Base-by-base conservation (phyloP, 75 land plant genomes). In the Cupressus sempervirens region DNA sequence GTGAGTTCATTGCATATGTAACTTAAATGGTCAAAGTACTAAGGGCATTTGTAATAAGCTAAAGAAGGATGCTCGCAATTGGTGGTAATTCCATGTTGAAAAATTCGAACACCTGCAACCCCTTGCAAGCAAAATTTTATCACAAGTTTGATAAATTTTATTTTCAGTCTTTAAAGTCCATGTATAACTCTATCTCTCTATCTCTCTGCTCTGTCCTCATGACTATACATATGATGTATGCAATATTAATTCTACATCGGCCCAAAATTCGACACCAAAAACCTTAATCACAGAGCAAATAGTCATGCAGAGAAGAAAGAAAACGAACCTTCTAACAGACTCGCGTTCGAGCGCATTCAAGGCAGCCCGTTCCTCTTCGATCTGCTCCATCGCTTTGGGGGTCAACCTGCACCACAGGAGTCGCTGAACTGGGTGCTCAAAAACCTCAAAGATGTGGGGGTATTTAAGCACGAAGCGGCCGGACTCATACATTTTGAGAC, bases 381-480 rank as follows among this genome's bases (percentile, higher is more conserved):
- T 83, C 77, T 90, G 94, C 6, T 23, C 38, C n/a, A 72, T 35
- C 38, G 90, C 90, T 35, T 87, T 82, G 8, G 89, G 86, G 58
- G 94, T 84, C 16, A 93, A 82, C 38, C 94, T 81, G 70, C 86
- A 87, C 73, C 83, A 93, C 18, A 93, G 91, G 18, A 91, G 40
- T 38, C 94, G 68, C 83, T 90, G 94, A 29, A 93, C 93, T 29
- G 94, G 94, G 88, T 93, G 94, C 46, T 93, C 94, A 81, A 85
- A 93, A 15, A 93, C 80, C 75, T 91, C 88, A 87, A 91, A 93
- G 67, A 90, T 86, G 82, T 91, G 94, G 12, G 94, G 94, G 82
- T 83, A 87, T 79, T 88, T 88, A 89, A 93, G 93, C 82, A 93
- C 50, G 86, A 90, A 91, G 1, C 65, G 53, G n/a, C 91, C 91